Base-by-base conservation (phyloP, 495 filamentous ascomycete genomes). In the Oleoguttula mirabilis region DNA sequence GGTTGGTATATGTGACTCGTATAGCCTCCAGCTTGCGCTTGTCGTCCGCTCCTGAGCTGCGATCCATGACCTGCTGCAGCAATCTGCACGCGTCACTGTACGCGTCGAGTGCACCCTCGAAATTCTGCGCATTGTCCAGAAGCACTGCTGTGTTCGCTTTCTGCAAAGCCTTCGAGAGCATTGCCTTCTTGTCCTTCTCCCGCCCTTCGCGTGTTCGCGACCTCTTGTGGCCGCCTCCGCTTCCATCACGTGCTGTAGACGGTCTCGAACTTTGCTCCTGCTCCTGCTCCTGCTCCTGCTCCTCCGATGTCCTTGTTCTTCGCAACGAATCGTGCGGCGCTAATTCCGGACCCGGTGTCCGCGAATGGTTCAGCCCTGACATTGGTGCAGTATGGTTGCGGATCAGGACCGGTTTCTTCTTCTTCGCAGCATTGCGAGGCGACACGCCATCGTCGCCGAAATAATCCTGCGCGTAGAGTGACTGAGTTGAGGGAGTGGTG, bases 71-170 rank as follows among this genome's bases (percentile, higher is more conserved):
- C 49, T 85, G 71, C 51, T 85, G 78, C 20, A 98, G 65, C 49
- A 96, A 63, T 17, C 72, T 67, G 52, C 92, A 94, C 4, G 88
- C 88, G 63, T 96, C 92, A 14, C 68, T 70, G 56, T 98, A 98
- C 19, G 90, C 87, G 53, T 84, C 75, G 66, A 90, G 80, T 21
- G 90, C 90, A 19, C 87, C 87, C 58, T 90, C 85, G 50, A 88
- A 82, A 58, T 95, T 94, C 53, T 88, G 82, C 3, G 84, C 86
- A 66, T 94, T 92, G 60, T 98, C 90, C 22, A 96, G 74, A 41
- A 92, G 70, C 12, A 98, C 90, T 6, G 90, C 90, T 17, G 84
- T 90, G 52, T 95, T 94, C 27, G 90, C 90, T 61, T 94, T 94
- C 52, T 92, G 79, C 31, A 98, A 65, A 5, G 90, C 90, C 55